phyloP scores from a whole-genome alignment of 306 rosid genomes.

The Cucurbita argyrosperma region DNA sequence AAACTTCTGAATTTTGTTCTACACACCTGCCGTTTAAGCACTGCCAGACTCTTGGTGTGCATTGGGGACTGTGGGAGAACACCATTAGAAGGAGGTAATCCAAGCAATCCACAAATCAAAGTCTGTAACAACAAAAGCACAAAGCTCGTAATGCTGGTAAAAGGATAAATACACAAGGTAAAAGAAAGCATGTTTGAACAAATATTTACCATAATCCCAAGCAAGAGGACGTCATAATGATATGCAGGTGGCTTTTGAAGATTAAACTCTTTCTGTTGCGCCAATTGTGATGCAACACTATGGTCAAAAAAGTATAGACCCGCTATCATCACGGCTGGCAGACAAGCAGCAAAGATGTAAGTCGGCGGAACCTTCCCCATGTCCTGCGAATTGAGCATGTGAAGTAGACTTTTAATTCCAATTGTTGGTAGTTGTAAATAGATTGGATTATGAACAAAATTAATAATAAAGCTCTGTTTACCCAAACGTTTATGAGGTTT shows the following conservation, averaged over 20 bases:
- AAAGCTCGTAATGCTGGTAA: neutral
- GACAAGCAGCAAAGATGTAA: constrained; percentile 49
- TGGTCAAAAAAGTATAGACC: constrained; percentile 88
- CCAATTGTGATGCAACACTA: constrained; percentile 72
- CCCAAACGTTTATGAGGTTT: neutral
- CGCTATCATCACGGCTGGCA: constrained; percentile 74
- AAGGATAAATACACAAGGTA: neutral
- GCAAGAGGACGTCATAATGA: constrained; percentile 65
- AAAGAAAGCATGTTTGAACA: neutral
- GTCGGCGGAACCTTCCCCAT: constrained; percentile 46
- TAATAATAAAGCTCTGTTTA: neutral
- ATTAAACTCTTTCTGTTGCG: constrained; percentile 87
- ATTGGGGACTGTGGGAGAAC: constrained; percentile 93
- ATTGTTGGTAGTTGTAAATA: neutral
- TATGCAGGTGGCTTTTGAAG: constrained; percentile 77
- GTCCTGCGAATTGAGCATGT: constrained; percentile 30
- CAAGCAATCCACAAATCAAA: constrained; percentile 74
- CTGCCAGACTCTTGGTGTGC: constrained; percentile 88
- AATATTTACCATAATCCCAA: constrained; percentile 50
- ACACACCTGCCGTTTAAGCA: constrained; percentile 63
- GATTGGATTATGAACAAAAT: neutral
- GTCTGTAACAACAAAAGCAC: constrained; percentile 27
- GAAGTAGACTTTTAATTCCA: neutral
- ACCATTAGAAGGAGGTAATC: constrained; percentile 96
- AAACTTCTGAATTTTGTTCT: neutral